phyloP scores from a whole-genome alignment of 2,329 filamentous ascomycete genomes.

The Zarea fungicola region DNA sequence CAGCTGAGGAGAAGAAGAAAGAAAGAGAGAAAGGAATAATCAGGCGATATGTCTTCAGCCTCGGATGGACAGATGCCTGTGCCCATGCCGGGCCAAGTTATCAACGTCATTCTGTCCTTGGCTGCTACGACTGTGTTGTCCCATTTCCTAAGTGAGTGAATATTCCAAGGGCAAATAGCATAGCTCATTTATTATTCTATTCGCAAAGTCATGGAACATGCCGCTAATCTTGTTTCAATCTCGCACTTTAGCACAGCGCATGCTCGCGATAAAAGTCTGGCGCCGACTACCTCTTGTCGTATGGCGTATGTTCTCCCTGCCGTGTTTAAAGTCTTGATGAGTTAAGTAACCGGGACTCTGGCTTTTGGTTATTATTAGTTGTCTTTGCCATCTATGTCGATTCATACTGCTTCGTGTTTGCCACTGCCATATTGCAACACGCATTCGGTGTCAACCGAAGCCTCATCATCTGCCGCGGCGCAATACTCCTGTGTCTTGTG shows the following conservation, averaged over 20 bases:
- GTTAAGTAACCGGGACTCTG: background rate
- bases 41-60: background rate
- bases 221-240: no score
- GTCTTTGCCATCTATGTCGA: constrained; percentile 56
- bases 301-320: constrained; percentile 33
- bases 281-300: constrained; percentile 35
- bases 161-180: background rate
- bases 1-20: background rate
- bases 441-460: constrained; percentile 52
- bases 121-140: constrained; percentile 30
- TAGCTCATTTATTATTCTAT: no score
- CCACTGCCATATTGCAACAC: constrained; percentile 51
- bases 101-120: constrained; percentile 32
- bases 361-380: constrained; percentile 33
- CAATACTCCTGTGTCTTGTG: constrained; percentile 54
- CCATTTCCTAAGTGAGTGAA: constrained; percentile 31
- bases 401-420: constrained; percentile 55
- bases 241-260: constrained; percentile 29
- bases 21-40: background rate
- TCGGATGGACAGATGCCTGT: constrained; percentile 15
- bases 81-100: constrained; percentile 29
- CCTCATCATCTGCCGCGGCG: constrained; percentile 46
- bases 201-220: no score
- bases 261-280: constrained; percentile 34
- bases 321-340: background rate